Evolutionary conservation across 495 filamentous ascomycete species (phyloP), one percentile per base, ranked within the genome.

Genomic region (Aspergillus funiculosus): DNA sequence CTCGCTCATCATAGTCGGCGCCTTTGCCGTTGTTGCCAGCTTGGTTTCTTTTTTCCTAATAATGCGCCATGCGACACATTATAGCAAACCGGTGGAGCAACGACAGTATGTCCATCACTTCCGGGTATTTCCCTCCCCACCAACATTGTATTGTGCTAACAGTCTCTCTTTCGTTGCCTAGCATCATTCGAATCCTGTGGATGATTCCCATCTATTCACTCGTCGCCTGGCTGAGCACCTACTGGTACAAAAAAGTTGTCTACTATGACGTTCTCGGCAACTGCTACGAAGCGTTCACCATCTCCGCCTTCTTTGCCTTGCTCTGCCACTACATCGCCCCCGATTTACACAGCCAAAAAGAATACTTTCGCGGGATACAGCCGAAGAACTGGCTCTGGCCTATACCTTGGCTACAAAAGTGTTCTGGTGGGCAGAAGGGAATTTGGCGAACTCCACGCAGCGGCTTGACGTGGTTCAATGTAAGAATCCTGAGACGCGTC

Each of bases 381-480:
- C 76, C 86, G 2, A 77, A 76, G 55, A 68, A 71, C 17, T 95
- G 89, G 89, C 73, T 94, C 6, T 81, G 74, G 76, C 87, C 89
- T 2, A 47, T 92, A 18, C 60, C 30, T 25, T 71, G 66, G 78
- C 69, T 87, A 42, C 77, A 82, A 47, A 79, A 74, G 43, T 85
- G 80, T 48, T 82, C 79, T 45, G 80, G 82, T 11, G 81, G 82
- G 3, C 52, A 81, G 19, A 74, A 74, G 31, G 84, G 85, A 3
- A 67, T 74, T 6, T 85, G 85, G 76, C 75, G 87, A 49, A 83
- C 72, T 22, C 89, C 89, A 6, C 74, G 76, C 48, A 94, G 82
- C 64, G 89, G 89, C 1, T 68, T 95, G 66, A 95, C 89, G 2
- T 92, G 89, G 89, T 95, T 94, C 62, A 95, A 95, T 56, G 76